Evolutionary conservation across 2,329 filamentous ascomycete species (phyloP).

Genomic region (Fusarium algeriense): DNA sequence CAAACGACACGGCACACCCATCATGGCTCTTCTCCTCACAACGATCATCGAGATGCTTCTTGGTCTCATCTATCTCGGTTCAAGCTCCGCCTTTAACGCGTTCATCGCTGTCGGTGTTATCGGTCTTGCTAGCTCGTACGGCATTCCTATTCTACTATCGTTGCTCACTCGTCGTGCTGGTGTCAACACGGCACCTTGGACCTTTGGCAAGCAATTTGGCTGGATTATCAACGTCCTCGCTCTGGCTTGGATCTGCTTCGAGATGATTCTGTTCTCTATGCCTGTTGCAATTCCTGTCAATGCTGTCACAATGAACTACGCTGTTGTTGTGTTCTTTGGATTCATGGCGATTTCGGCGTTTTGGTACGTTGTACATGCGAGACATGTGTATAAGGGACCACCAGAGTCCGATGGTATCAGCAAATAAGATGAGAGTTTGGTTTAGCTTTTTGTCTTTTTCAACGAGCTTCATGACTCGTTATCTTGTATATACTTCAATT

Average conservation of each 20-base stretch:
- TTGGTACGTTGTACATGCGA: slow-evolving; percentile 70
- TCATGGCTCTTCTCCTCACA: slow-evolving; percentile 76
- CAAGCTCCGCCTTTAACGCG: slow-evolving; percentile 79
- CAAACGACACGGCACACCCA: slow-evolving; percentile 73
- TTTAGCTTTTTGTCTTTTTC: no score
- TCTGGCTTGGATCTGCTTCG: slow-evolving; percentile 75
- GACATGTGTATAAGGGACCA: slow-evolving; percentile 45
- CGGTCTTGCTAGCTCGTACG: slow-evolving; percentile 80
- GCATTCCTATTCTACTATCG: slow-evolving; percentile 78
- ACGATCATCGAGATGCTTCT: slow-evolving; percentile 77
- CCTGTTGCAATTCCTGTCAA: slow-evolving; percentile 71
- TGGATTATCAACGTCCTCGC: slow-evolving; percentile 75
- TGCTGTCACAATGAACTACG: slow-evolving; percentile 73
- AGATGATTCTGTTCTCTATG: slow-evolving; percentile 83
- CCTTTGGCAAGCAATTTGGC: slow-evolving; percentile 73
- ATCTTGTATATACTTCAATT: background rate
- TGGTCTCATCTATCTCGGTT: slow-evolving; percentile 83
- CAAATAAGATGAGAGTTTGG: background rate
- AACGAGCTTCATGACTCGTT: background rate
- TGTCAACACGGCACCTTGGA: slow-evolving; percentile 73
- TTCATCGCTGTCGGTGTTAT: slow-evolving; percentile 86
- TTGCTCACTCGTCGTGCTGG: slow-evolving; percentile 73
- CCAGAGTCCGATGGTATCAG: slow-evolving; percentile 40
- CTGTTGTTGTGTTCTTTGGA: slow-evolving; percentile 73
- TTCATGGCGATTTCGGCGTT: slow-evolving; percentile 69